These are phyloP conservation scores for Aspergillus thermomutatus DNA, from an alignment of 2,329 filamentous ascomycete species.

Conservation along the genomic window DNA sequence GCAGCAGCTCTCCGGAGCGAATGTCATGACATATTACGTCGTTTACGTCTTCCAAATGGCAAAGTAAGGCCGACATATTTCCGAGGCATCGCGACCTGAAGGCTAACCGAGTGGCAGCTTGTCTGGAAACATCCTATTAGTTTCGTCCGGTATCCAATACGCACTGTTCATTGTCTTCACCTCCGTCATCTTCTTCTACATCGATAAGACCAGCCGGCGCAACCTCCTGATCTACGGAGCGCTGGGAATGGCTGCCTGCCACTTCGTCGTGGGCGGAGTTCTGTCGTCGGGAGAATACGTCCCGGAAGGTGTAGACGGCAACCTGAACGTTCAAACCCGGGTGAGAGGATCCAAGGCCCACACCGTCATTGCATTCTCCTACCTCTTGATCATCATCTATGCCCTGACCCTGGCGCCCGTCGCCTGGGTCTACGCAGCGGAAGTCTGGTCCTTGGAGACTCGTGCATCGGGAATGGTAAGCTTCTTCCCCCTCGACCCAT, in stretches of 20 bases:
- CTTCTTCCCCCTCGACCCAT: not conserved
- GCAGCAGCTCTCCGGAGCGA: slow-evolving; percentile 49
- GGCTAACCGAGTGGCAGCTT: not conserved
- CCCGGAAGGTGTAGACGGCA: slow-evolving; percentile 44
- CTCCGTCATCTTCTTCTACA: slow-evolving; percentile 41
- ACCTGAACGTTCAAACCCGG: slow-evolving; percentile 53
- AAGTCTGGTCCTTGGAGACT: slow-evolving; percentile 61
- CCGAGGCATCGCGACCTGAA: too few relatives aligned
- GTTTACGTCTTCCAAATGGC: slow-evolving; percentile 42
- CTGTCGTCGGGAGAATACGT: slow-evolving; percentile 42
- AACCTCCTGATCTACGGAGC: slow-evolving; percentile 40
- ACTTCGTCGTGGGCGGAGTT: slow-evolving; percentile 48
- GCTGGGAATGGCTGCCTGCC: slow-evolving; percentile 35
- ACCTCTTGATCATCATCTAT: slow-evolving; percentile 62
- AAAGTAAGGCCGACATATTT: slow-evolving; percentile 1
- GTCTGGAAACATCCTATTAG: slow-evolving; percentile 22
- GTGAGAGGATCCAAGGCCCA: slow-evolving; percentile 55
- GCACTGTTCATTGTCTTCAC: slow-evolving; percentile 44
- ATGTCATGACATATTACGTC: slow-evolving; percentile 38
- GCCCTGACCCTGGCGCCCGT: slow-evolving; percentile 62
- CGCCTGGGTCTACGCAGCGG: slow-evolving; percentile 64
- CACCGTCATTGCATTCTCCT: slow-evolving; percentile 63
- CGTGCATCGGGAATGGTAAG: slow-evolving; percentile 57
- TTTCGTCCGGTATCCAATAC: slow-evolving; percentile 31
- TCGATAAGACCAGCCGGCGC: slow-evolving; percentile 46